Evolutionary conservation across 2,329 filamentous ascomycete genomes (phyloP), one percentile per base, ranked within the genome.

Genomic region (Colletotrichum incanum): DNA sequence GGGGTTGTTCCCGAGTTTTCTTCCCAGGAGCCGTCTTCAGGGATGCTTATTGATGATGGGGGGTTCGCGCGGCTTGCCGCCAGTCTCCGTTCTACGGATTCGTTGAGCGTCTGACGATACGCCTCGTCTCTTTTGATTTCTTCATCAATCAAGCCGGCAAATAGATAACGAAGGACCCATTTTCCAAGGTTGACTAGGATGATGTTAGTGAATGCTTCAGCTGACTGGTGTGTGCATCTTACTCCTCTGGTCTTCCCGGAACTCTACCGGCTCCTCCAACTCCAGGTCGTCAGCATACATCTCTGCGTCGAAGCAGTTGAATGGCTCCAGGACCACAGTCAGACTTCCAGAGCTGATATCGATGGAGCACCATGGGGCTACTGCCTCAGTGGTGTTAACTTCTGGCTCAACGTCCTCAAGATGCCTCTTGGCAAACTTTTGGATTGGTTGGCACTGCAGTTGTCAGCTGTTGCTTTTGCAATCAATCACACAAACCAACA

Each of bases 301-400:
- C 79, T 99, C 96, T 20, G 95, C 96, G 82, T 99, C 96, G 77
- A 99, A 99, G 80, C 95, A 98, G 76, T 97, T 97, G 78, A 96
- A 97, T 50, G 95, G 94, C 79, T 99, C 96, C 23, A 99, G 83
- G 23, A 97, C 92, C 3, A 98, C 96, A 2, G 95, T 96, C 67
- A 99, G 86, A 74, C 94, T 94, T 45, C 96, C 96, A 5, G 96
- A 98, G 76, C 96, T 93, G 26, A 96, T 95, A 78, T 99, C 95
- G 65, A 98, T 93, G 1, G 94, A 94, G 80, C 96, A 99, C 96
- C 96, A 99, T 65, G 97, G 96, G 5, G 96, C 93, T 49, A 98
- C 94, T 41, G 92, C 95, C 79, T 98, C 95, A 18, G 90, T 88
- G 0, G 94, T 98, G 79, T 98, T 98, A 67, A 98, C 90, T 78